These are phyloP conservation scores for Ogataea nonfermentans DNA, from an alignment of 805 yeast species.

Conservation along the genomic window DNA sequence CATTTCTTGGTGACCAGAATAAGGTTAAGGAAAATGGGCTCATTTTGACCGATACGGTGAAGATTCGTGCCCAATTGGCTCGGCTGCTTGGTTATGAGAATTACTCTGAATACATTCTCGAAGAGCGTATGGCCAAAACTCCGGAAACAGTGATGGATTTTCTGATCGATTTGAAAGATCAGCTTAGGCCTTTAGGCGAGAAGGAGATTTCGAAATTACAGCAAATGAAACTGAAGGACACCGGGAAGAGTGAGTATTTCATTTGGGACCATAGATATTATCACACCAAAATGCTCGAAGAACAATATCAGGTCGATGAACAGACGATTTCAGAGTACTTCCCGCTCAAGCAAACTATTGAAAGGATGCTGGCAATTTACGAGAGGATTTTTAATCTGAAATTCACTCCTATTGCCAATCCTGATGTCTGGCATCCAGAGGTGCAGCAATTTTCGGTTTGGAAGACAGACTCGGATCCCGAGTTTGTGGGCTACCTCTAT, in stretches of 20 bases:
- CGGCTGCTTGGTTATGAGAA: slow-evolving; percentile 61
- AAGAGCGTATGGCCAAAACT: slow-evolving; percentile 77
- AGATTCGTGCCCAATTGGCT: slow-evolving; percentile 62
- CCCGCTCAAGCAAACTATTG: slow-evolving; percentile 67
- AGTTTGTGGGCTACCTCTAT: slow-evolving; percentile 74
- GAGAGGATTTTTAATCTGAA: slow-evolving; percentile 67
- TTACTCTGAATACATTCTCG: slow-evolving; percentile 69
- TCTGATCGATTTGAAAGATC: slow-evolving; percentile 57
- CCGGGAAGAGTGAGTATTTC: slow-evolving; percentile 45
- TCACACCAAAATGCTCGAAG: slow-evolving; percentile 62
- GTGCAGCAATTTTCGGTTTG: slow-evolving; percentile 73
- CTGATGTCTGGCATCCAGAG: slow-evolving; percentile 73
- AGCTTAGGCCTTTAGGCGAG: slow-evolving; percentile 58
- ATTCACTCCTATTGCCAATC: slow-evolving; percentile 50
- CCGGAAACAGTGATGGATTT: slow-evolving; percentile 59
- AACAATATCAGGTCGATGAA: slow-evolving; percentile 69
- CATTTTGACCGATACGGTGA: slow-evolving; percentile 57
- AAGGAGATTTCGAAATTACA: slow-evolving; percentile 50
- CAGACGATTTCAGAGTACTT: slow-evolving; percentile 72
- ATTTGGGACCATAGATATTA: slow-evolving; percentile 77
- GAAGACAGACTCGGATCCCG: slow-evolving; percentile 54
- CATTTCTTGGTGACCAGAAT: slow-evolving; percentile 65
- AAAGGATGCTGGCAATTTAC: slow-evolving; percentile 68
- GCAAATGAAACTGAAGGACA: slow-evolving; percentile 44
- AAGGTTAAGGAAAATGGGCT: slow-evolving; percentile 65